Percentiles rank a stretch among this genome's conserved stretches.
Conservation (phyloP, 305 asterid genomes). For the Fraxinus baroniana region DNA sequence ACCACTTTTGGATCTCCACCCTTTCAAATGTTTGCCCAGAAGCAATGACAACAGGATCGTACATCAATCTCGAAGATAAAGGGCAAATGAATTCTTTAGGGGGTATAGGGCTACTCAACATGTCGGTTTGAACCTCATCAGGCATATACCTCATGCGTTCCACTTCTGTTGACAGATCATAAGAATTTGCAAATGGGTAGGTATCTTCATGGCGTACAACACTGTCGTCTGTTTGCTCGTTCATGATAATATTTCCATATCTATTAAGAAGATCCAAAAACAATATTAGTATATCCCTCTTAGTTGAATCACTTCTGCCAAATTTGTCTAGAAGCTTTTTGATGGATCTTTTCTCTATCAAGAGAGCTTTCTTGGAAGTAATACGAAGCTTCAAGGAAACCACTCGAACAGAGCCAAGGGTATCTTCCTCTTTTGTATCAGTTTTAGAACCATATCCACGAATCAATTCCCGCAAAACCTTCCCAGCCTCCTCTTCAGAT, state of each 20-base stretch:
- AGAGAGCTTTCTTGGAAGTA: slow-evolving; percentile 56
- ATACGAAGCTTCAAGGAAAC: slow-evolving; percentile 54
- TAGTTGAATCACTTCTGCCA: slow-evolving; percentile 43
- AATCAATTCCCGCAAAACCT: slow-evolving; percentile 55
- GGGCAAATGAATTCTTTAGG: slow-evolving; percentile 52
- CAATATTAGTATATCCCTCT: slow-evolving; percentile 54
- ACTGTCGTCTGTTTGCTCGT: slow-evolving; percentile 33
- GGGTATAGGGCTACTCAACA: slow-evolving; percentile 20
- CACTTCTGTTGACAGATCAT: slow-evolving; percentile 26
- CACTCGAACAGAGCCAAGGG: slow-evolving; percentile 45
- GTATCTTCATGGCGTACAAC: slow-evolving; percentile 31
- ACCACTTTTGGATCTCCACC: slow-evolving; percentile 53
- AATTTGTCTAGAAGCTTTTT: slow-evolving; percentile 48
- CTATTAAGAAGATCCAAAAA: slow-evolving; percentile 54
- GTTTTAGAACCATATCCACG: slow-evolving; percentile 44
- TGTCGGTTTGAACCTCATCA: slow-evolving; percentile 31
- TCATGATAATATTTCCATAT: slow-evolving; percentile 49
- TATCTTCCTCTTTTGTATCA: slow-evolving; percentile 46
- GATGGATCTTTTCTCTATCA: slow-evolving; percentile 71
- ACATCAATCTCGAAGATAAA: slow-evolving; percentile 44
- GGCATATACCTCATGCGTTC: slow-evolving; percentile 26
- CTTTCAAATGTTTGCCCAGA: slow-evolving; percentile 60
- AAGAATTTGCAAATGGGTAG: slow-evolving; percentile 29
- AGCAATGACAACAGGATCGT: slow-evolving; percentile 54
- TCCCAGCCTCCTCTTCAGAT: slow-evolving; percentile 73